phyloP scores from a whole-genome alignment of 805 yeast genomes.

The Barnettozyma siamensis region DNA sequence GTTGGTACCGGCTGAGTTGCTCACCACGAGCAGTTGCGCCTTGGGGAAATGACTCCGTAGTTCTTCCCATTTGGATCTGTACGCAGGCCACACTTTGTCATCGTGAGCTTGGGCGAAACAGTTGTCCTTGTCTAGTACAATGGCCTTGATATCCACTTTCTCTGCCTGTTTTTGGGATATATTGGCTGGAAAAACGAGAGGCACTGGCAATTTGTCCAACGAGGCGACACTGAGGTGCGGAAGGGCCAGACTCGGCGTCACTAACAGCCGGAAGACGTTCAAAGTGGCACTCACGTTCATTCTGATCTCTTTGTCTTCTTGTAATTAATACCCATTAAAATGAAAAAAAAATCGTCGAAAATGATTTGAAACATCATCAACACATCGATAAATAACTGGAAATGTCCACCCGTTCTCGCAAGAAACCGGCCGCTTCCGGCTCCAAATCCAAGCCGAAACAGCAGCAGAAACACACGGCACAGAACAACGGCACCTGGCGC shows the following conservation, averaged over 20 bases:
- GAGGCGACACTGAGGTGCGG: constrained; percentile 57
- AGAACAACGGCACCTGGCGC: constrained; percentile 5
- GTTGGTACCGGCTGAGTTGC: constrained; percentile 89
- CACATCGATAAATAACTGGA: background rate
- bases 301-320: too few relatives aligned
- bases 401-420: background rate
- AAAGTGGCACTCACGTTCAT: constrained; percentile 76
- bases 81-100: constrained; percentile 74
- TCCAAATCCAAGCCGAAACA: too few relatives aligned
- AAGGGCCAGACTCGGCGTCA: constrained; percentile 60
- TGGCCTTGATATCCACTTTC: constrained; percentile 49
- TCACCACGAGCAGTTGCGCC: constrained; percentile 65
- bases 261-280: constrained; percentile 53
- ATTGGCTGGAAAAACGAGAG: constrained; percentile 34
- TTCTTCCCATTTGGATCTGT: constrained; percentile 47
- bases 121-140: constrained; percentile 91
- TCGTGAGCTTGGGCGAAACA: constrained; percentile 86
- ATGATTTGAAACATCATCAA: too few relatives aligned
- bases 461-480: too few relatives aligned
- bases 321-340: background rate
- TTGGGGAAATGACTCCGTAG: constrained; percentile 54
- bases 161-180: background rate
- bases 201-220: constrained; percentile 56
- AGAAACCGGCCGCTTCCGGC: background rate
- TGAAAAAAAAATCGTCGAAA: background rate